Conservation (phyloP, 2,329 filamentous ascomycete species). For the Alternaria conjuncta region DNA sequence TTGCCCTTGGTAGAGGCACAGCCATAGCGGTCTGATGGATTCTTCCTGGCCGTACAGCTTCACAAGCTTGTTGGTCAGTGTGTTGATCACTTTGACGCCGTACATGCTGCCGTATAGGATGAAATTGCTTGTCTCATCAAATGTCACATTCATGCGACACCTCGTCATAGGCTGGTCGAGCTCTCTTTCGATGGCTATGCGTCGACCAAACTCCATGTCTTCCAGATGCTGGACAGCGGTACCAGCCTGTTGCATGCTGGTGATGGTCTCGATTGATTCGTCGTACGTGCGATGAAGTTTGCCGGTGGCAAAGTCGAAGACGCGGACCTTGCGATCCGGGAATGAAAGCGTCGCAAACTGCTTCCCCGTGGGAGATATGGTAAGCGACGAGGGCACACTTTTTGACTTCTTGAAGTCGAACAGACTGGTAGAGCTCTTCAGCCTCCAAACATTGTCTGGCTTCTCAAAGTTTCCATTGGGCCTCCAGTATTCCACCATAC, state of each 20-base stretch:
- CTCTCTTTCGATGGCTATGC: conserved; percentile 85
- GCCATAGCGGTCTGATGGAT: conserved; percentile 79
- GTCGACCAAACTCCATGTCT: conserved; percentile 87
- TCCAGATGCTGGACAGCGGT: conserved; percentile 82
- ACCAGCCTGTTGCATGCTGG: conserved; percentile 95
- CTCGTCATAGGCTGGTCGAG: conserved; percentile 73
- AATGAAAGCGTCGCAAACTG: conserved; percentile 90
- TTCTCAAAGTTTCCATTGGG: conserved; percentile 84
- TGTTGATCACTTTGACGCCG: conserved; percentile 95
- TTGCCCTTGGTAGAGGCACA: conserved; percentile 91
- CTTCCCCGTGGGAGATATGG: conserved; percentile 82
- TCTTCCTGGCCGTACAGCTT: conserved; percentile 92
- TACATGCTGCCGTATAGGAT: conserved; percentile 91
- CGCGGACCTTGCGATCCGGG: conserved; percentile 87
- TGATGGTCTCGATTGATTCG: conserved; percentile 86
- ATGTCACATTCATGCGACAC: conserved; percentile 82
- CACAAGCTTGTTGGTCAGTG: conserved; percentile 88
- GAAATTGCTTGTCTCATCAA: conserved; percentile 96
- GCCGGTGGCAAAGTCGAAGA: conserved; percentile 90
- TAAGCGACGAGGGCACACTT: conserved; percentile 79
- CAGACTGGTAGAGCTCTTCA: conserved; percentile 91
- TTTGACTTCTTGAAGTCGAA: conserved; percentile 98
- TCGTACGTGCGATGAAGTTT: conserved; percentile 94
- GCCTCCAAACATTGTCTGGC: conserved; percentile 86
- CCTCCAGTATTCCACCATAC: conserved; percentile 97